Evolutionary conservation across 179 eudicot genomes (phyloP).

Genomic region (Beta macrorhiza): DNA sequence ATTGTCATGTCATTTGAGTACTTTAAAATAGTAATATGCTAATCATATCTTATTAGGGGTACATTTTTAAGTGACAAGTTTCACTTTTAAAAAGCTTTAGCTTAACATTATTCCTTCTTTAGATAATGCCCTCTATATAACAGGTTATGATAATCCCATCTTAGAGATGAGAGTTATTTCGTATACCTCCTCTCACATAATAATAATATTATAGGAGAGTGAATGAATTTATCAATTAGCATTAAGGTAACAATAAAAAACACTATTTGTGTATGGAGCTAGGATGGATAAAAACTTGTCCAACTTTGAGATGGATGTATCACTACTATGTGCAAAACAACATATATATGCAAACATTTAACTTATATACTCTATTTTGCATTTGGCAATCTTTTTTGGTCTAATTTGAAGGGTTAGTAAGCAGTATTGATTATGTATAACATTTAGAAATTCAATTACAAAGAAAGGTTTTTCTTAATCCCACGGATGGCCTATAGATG

Average conservation of each 20-base stretch:
- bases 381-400: conserved; percentile 1
- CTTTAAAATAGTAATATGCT: not conserved
- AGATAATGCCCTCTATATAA: no score
- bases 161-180: no score
- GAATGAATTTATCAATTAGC: no score
- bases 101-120: not conserved
- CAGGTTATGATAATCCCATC: no score
- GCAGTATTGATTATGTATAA: not conserved
- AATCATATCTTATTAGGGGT: not conserved
- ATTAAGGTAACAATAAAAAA: no score
- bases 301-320: no score
- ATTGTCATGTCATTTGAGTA: no score
- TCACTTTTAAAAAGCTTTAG: not conserved
- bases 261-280: no score
- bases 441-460: conserved; percentile 2
- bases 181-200: no score
- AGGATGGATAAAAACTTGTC: no score
- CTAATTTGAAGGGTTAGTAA: conserved; percentile 2
- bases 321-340: no score
- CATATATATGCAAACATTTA: not conserved
- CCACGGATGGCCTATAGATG: not conserved
- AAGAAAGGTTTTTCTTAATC: conserved; percentile 12
- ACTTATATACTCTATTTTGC: conserved; percentile 5
- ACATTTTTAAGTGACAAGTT: not conserved
- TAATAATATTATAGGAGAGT: no score